Conservation (phyloP, 768 basidiomycete species). For the Tylopilus sp. region DNA sequence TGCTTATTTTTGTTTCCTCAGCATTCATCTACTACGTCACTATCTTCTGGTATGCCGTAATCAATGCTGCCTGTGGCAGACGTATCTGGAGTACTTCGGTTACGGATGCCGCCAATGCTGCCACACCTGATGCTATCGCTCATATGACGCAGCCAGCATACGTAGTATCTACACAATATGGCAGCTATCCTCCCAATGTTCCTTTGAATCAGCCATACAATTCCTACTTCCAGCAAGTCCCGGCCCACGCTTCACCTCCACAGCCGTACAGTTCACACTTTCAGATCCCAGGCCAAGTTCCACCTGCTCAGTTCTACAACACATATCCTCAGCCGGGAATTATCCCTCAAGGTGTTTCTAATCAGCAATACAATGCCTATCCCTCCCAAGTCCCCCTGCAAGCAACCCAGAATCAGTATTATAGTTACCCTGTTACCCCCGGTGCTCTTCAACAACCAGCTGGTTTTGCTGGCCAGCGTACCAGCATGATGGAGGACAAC, state of each 20-base stretch:
- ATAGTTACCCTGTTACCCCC: no score
- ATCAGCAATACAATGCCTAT: conserved; percentile 1
- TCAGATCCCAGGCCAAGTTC: background rate
- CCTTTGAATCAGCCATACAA: conserved; percentile 8
- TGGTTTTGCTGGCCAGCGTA: conserved; percentile 3
- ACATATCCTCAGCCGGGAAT: no score
- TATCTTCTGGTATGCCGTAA: conserved; percentile 21
- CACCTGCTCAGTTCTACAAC: no score
- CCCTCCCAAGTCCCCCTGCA: conserved; percentile 1
- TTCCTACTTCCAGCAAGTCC: conserved; percentile 6
- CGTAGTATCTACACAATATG: conserved; percentile 3
- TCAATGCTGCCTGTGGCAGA: conserved; percentile 19
- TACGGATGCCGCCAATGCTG: conserved; percentile 9
- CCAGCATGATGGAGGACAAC: background rate
- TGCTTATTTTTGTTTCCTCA: conserved; percentile 1
- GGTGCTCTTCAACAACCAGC: background rate
- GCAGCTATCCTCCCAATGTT: conserved; percentile 1
- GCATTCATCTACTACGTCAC: conserved; percentile 24
- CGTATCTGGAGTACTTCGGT: conserved; percentile 25
- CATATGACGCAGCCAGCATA: conserved; percentile 10
- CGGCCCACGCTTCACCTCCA: background rate
- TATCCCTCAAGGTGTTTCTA: no score
- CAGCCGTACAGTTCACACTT: no score
- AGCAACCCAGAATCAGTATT: no score
- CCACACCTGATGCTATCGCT: background rate